phyloP scores from a whole-genome alignment of 108 stramenopile genomes.

The Cyclotella atomus region DNA sequence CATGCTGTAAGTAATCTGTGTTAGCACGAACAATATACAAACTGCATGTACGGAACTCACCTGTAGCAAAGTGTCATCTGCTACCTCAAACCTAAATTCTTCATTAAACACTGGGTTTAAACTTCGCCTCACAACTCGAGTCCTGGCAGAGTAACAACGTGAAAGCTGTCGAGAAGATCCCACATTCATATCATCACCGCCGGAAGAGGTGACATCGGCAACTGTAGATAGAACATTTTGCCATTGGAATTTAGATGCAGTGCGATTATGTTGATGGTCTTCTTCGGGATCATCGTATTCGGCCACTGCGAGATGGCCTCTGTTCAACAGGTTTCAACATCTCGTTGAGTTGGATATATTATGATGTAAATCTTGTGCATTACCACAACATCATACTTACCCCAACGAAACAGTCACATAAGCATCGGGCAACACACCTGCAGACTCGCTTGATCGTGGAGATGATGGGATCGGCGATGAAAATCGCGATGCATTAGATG shows the following conservation, averaged over 20 bases:
- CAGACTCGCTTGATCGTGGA: slow-evolving; percentile 6
- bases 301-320: slow-evolving; percentile 64
- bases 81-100: slow-evolving; percentile 96
- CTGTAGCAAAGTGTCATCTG: slow-evolving; percentile 90
- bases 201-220: neutral
- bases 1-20: neutral
- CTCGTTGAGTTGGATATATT: too few species aligned
- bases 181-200: neutral
- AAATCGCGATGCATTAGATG: neutral
- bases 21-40: neutral
- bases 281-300: slow-evolving; percentile 64
- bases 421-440: slow-evolving; percentile 20
- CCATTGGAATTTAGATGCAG: slow-evolving; percentile 30
- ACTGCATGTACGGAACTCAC: neutral
- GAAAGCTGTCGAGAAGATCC: slow-evolving; percentile 42
- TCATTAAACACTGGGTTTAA: slow-evolving; percentile 91
- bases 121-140: slow-evolving; percentile 70
- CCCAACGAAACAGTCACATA: slow-evolving; percentile 79
- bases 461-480: slow-evolving; percentile 6
- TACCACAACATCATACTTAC: neutral
- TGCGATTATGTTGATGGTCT: slow-evolving; percentile 10
- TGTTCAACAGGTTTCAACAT: too few species aligned
- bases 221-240: slow-evolving; percentile 6
- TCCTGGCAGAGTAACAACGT: slow-evolving; percentile 87
- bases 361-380: too few species aligned